Evolutionary conservation across 176 grass and related monocot genomes (phyloP).

Genomic region (Oryza brachyantha): DNA sequence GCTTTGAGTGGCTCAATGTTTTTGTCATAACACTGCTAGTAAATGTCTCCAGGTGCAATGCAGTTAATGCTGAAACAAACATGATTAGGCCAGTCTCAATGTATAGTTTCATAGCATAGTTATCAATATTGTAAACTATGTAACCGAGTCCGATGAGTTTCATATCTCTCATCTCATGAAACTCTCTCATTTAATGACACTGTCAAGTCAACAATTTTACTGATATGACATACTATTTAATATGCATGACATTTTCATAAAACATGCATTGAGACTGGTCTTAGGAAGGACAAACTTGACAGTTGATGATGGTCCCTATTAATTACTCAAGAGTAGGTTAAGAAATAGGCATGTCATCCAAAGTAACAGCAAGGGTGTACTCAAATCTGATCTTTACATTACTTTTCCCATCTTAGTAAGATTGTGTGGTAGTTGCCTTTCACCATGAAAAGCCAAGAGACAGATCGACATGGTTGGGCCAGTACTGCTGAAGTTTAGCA

Average conservation of each 20-base stretch:
- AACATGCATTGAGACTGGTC: too few species aligned
- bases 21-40: slow-evolving; percentile 25
- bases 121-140: too few species aligned
- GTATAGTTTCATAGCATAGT: too few species aligned
- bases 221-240: too few species aligned
- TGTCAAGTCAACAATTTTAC: too few species aligned
- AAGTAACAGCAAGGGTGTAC: not conserved
- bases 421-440: slow-evolving; percentile 9
- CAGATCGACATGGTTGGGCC: slow-evolving; percentile 6
- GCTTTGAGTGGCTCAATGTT: slow-evolving; percentile 51
- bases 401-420: not conserved
- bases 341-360: not conserved
- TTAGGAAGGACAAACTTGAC: slow-evolving; percentile 5
- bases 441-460: slow-evolving; percentile 1
- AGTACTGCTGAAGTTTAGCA: slow-evolving; percentile 13
- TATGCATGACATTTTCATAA: too few species aligned
- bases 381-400: not conserved
- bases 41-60: slow-evolving; percentile 23
- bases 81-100: too few species aligned
- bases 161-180: too few species aligned
- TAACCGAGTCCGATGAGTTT: too few species aligned
- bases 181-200: too few species aligned
- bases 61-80: slow-evolving; percentile 4
- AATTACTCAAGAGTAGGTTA: not conserved
- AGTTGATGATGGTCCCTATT: not conserved